Percentiles rank a stretch among this genome's conserved stretches.
These are phyloP conservation scores for Magnaporthiopsis incrustans DNA, from an alignment of 2,329 filamentous ascomycete genomes.

Conservation along the genomic window DNA sequence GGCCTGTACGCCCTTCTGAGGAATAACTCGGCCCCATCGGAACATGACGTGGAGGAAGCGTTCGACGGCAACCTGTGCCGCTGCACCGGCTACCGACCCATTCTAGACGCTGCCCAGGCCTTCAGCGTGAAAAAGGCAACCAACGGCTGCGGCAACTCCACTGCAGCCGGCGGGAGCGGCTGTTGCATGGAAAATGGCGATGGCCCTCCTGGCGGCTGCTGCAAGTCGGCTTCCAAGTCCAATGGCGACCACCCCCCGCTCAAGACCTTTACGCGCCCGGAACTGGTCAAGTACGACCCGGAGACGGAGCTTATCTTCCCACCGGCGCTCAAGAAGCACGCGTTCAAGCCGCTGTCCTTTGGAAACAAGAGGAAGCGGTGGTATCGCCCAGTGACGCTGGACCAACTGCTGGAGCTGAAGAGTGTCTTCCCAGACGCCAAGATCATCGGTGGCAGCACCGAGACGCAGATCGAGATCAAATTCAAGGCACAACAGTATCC, in stretches of 20 bases:
- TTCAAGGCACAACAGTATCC: slow-evolving; percentile 93
- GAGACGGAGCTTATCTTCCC: slow-evolving; percentile 96
- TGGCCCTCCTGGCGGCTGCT: slow-evolving; percentile 56
- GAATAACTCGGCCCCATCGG: slow-evolving; percentile 69
- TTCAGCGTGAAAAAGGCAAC: slow-evolving; percentile 53
- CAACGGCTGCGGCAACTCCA: slow-evolving; percentile 41
- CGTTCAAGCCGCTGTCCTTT: slow-evolving; percentile 74
- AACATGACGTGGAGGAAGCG: slow-evolving; percentile 85
- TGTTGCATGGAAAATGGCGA: slow-evolving; percentile 65
- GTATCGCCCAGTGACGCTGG: slow-evolving; percentile 80
- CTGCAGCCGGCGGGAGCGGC: slow-evolving; percentile 41
- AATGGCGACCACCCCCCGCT: slow-evolving; percentile 46
- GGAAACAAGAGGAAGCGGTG: slow-evolving; percentile 93
- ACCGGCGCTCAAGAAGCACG: slow-evolving; percentile 71
- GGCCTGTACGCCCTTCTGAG: slow-evolving; percentile 77
- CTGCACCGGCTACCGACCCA: slow-evolving; percentile 91
- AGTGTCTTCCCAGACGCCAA: slow-evolving; percentile 76
- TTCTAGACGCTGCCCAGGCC: slow-evolving; percentile 86
- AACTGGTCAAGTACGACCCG: slow-evolving; percentile 89
- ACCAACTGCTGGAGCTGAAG: slow-evolving; percentile 90
- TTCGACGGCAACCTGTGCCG: slow-evolving; percentile 95
- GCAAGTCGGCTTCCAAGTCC: slow-evolving; percentile 48
- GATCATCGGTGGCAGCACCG: slow-evolving; percentile 90
- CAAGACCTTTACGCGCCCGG: slow-evolving; percentile 72
- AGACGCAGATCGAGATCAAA: slow-evolving; percentile 97